A percentile compares a stretch with the other conserved stretches of the same genome.
These are phyloP conservation scores for Wickerhamiella brachini DNA, from an alignment of 805 yeast genomes.

Conservation along the genomic window DNA sequence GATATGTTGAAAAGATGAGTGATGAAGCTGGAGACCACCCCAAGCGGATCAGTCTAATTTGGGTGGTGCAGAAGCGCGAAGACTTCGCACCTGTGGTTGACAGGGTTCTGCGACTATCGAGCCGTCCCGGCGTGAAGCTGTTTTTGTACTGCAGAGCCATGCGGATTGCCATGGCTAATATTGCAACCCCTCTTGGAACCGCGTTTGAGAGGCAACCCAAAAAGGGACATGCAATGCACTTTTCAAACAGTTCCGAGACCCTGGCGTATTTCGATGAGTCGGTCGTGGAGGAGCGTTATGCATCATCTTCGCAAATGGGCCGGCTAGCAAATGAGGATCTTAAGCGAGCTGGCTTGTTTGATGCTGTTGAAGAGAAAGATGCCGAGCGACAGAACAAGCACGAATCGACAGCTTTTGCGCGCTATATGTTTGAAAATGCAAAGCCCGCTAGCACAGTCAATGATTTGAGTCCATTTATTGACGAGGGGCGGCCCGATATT, in stretches of 20 bases:
- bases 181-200: not conserved
- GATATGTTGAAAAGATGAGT: conserved; percentile 29
- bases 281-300: not conserved
- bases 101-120: conserved; percentile 10
- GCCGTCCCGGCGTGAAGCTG: conserved; percentile 9
- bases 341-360: not conserved
- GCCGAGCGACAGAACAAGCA: conserved; percentile 6
- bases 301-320: conserved; percentile 3
- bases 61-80: conserved; percentile 21
- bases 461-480: conserved; percentile 4
- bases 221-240: not conserved
- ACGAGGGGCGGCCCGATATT: conserved; percentile 28
- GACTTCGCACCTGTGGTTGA: conserved; percentile 20
- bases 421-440: not conserved
- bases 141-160: conserved; percentile 8
- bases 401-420: conserved; percentile 1
- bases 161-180: not conserved
- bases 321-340: conserved; percentile 8
- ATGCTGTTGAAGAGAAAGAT: conserved; percentile 2
- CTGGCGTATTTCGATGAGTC: not conserved
- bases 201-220: not conserved
- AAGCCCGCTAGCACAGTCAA: not conserved
- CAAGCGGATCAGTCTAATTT: conserved; percentile 17
- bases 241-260: not conserved
- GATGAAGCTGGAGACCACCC: conserved; percentile 5